A percentile compares a stretch with the other conserved stretches of the same genome.
phyloP scores from a whole-genome alignment of 192 early-diverging fungal species.

The Thamnidium elegans region DNA sequence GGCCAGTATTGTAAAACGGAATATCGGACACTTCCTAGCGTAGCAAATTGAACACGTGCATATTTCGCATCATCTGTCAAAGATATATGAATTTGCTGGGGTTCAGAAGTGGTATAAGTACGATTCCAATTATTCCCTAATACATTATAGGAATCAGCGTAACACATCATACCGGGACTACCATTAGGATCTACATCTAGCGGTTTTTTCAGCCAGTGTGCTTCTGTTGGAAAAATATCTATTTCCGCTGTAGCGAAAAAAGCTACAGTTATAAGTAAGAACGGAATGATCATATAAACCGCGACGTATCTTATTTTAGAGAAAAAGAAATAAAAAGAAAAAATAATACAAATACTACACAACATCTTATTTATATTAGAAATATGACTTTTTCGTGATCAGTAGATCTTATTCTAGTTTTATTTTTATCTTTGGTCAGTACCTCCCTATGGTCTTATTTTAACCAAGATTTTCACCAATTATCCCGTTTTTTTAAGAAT shows the following conservation, averaged over 20 bases:
- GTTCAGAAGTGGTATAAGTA: constrained; percentile 26
- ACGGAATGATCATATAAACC: neutral
- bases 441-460: too few relatives aligned
- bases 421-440: too few relatives aligned
- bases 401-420: too few relatives aligned
- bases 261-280: neutral
- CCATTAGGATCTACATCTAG: neutral
- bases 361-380: too few relatives aligned
- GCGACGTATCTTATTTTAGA: neutral
- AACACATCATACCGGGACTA: constrained; percentile 16
- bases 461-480: too few relatives aligned
- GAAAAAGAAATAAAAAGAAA: neutral
- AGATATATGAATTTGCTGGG: constrained; percentile 36
- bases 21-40: neutral
- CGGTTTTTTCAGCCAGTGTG: neutral
- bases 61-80: constrained; percentile 22
- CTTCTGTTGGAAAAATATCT: neutral
- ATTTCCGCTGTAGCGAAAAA: neutral
- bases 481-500: too few relatives aligned
- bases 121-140: constrained; percentile 27
- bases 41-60: constrained; percentile 34
- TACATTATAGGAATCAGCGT: constrained; percentile 20
- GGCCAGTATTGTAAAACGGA: constrained; percentile 32
- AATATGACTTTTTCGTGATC: too few relatives aligned
- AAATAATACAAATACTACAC: neutral